Evolutionary conservation across 164 flowering plant species (phyloP), one percentile per base, ranked within the genome.

Genomic region (Kalanchoe fedtschenkoi): DNA sequence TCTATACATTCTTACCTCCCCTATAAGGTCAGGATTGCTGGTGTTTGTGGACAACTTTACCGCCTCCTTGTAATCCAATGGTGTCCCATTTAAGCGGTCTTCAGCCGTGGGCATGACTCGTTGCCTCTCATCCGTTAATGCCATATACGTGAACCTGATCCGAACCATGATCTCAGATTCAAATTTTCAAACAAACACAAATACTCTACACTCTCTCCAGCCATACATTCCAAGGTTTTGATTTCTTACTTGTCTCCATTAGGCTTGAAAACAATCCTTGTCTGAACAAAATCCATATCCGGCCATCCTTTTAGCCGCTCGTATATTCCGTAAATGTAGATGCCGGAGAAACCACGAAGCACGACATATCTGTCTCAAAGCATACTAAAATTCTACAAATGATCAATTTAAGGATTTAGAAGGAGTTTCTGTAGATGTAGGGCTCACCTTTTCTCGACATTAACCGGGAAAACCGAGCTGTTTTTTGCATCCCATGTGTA

Each of bases 61-160:
- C 46, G 86, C 86, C 66, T 82, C 86, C 1, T 74, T 75, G 35
- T 72, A 82, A 28, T 73, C 82, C n/a, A 80, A 75, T 22, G 69
- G 68, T 43, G 67, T 39, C 1, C 84, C 82, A 1, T 10, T 69
- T 1, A 16, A 28, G 0, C 84, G 82, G 33, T 82, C 86, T 32
- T 62, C 22, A 0, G 43, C 58, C 53, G 67, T 67, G 34, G 86
- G 84, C 84, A 82, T 82, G 11, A 71, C 51, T 71, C 84, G 74
- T 43, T 80, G 82, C 60, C 70, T 74, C 13, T 67, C 70, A 41
- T 80, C 82, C 6, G 82, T 70, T 14, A 80, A 5, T 0, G 82
- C 77, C 84, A 80, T 76, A 67, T 53, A 78, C 0, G 47, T 61
- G 59, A 75, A 75, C 63, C 78, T 75, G 34, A 59, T 34, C 56